phyloP scores from a whole-genome alignment of 305 asterid genomes.

The Solanum hybrid region DNA sequence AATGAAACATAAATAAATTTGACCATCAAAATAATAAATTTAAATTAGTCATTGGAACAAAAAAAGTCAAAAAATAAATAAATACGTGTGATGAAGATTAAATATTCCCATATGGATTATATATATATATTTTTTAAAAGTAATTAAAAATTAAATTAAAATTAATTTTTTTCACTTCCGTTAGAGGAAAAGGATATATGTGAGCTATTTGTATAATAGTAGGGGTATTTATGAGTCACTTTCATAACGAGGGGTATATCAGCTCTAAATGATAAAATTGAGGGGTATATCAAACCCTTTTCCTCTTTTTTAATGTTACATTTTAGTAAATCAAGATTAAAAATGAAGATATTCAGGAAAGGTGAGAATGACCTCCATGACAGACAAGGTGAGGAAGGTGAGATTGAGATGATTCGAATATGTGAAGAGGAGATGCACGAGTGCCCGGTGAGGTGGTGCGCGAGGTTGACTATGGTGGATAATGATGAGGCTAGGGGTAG shows the following conservation, averaged over 20 bases:
- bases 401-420: neutral
- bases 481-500: neutral
- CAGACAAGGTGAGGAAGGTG: neutral
- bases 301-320: neutral
- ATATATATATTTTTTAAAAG: too few species aligned
- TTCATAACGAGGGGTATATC: neutral
- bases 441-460: neutral
- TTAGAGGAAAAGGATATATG: neutral
- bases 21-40: too few species aligned
- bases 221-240: neutral
- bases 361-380: neutral
- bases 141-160: too few species aligned
- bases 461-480: neutral
- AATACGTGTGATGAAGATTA: too few species aligned
- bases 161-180: too few species aligned
- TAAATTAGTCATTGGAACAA: too few species aligned
- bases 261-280: neutral
- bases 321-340: neutral
- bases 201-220: neutral
- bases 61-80: too few species aligned
- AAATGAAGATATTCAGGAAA: neutral
- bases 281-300: too few species aligned
- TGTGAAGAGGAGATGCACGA: neutral
- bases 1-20: too few species aligned
- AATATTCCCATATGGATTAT: too few species aligned